Evolutionary conservation across 1,139 yeast genomes (phyloP), one percentile per base, ranked within the genome.

Genomic region (Pichia terricola): DNA sequence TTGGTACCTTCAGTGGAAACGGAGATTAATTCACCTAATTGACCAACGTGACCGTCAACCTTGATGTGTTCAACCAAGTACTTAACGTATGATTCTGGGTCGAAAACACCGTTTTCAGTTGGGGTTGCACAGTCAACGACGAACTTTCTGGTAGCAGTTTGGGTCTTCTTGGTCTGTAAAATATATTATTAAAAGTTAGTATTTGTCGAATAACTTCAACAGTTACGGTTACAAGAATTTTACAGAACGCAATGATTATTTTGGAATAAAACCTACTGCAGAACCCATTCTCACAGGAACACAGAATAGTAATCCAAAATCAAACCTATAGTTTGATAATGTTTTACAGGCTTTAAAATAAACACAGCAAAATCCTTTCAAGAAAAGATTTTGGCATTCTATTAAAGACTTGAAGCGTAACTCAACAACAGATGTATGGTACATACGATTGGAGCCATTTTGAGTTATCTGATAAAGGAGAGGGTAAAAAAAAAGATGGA

Each of bases 61-160:
- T 94, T 94, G 85, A 94, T 89, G 86, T 87, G 96, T 77, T 91
- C 98, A 70, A 83, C 81, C 73, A 94, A 81, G 89, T 82, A 94
- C 81, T 91, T 89, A 67, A 87, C 95, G 80, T 89, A 87, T 65
- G 95, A 82, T 69, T 94, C 85, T 73, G 94, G 94, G 82, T 91
- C 97, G 67, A 88, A 85, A 67, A 88, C 94, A 76, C 91, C 96
- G 73, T 86, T 85, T 72, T 87, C 95, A 65, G 89, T 86, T 79
- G 96, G 96, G 66, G 95, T 96, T 57, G 94, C 79, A 69, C 87
- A 88, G 79, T 89, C 97, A 69, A 91, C 94, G 68, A 85, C 86
- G 77, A 82, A 88, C 76, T 87, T 86, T 80, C 82, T 85, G 68
- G 87, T 81, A 68, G 77, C 68, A 64, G 72, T 60, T 48, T 54